Evolutionary conservation across 345 rosid genomes (phyloP).

Genomic region (Ricinus communis): DNA sequence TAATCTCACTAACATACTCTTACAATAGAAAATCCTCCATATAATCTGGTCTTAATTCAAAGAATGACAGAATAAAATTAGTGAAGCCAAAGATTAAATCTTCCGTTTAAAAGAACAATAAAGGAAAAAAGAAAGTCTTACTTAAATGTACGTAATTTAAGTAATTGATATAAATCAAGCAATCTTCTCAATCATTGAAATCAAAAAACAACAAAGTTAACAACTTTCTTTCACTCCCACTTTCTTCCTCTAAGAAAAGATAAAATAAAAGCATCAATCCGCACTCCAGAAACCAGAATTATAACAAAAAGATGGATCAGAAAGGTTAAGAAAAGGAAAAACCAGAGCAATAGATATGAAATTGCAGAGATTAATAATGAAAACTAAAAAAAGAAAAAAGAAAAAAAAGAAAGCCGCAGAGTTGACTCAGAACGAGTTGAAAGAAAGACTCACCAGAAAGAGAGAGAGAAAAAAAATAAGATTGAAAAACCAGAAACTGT

Average conservation of each 20-base stretch:
- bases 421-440: conserved; percentile 36
- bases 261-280: neutral
- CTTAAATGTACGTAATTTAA: no score
- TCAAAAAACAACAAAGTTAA: neutral
- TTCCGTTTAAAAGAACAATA: neutral
- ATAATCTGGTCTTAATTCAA: neutral
- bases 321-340: conserved; percentile 7
- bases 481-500: neutral
- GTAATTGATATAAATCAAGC: neutral
- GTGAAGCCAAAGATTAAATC: neutral
- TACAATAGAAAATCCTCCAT: no score
- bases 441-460: conserved; percentile 37
- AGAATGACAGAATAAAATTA: neutral
- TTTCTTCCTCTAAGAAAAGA: neutral
- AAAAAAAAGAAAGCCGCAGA: conserved; percentile 29
- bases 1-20: conserved; percentile 5
- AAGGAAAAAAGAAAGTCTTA: no score
- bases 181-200: neutral
- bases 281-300: neutral
- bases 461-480: conserved; percentile 6
- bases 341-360: neutral
- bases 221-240: neutral
- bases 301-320: neutral
- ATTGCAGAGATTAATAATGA: no score
- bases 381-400: no score